Evolutionary conservation across 257 asterid species (phyloP).

Genomic region (Salvia miltiorrhiza): DNA sequence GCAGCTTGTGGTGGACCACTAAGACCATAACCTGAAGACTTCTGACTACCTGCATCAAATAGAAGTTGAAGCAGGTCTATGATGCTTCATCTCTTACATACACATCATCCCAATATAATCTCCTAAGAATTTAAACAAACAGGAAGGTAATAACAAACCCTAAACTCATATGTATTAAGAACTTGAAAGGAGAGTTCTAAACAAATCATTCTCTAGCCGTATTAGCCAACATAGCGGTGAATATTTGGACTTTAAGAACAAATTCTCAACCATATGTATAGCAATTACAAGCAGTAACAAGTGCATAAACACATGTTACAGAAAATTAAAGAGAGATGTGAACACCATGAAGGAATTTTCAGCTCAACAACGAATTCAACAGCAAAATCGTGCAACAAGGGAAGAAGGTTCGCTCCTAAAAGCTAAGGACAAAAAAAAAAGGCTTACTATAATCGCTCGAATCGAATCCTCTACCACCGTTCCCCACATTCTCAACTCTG

Average conservation of each 20-base stretch:
- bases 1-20: conserved; percentile 33
- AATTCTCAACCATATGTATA: not conserved
- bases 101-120: not conserved
- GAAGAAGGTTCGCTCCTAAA: not conserved
- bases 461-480: conserved; percentile 48
- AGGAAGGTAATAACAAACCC: not conserved
- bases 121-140: not conserved
- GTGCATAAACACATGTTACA: not conserved
- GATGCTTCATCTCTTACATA: not conserved
- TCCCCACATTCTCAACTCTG: conserved; percentile 60
- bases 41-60: conserved; percentile 37
- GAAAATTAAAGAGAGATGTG: too few species aligned
- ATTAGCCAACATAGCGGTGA: not conserved
- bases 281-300: not conserved
- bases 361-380: not conserved
- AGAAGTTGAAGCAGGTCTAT: not conserved
- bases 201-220: not conserved
- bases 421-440: not conserved
- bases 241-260: not conserved
- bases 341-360: not conserved
- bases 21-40: conserved; percentile 30
- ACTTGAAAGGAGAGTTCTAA: not conserved
- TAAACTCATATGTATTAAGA: not conserved
- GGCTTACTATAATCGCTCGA: conserved; percentile 41
- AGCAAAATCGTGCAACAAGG: not conserved